Base-by-base conservation (phyloP, 2,329 filamentous ascomycete species). In the Hypomyces rosellus region DNA sequence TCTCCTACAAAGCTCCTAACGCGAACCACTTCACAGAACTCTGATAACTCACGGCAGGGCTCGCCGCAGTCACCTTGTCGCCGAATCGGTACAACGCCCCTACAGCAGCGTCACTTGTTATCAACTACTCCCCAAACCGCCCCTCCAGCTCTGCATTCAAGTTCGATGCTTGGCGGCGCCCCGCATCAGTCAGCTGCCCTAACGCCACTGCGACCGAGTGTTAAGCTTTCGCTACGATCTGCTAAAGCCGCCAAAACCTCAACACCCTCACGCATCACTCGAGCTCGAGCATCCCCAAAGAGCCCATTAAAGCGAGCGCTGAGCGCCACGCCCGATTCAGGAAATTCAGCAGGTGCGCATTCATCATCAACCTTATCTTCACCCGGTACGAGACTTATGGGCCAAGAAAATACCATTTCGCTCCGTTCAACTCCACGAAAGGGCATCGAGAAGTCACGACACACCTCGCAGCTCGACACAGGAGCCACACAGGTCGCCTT, bases 1-100 rank as follows among this genome's bases (percentile, higher is more conserved):
- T 96, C 92, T n/a, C 92, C 92, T 11, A 96, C 92, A 33, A 95
- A 93, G 67, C 92, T 93, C 50, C 73, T 95, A 34, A 66, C 69
- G 46, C 74, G 76, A 55, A 66, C 72, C 42, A 67, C 67, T 41
- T 78, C 77, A 1, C 71, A 75, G 54, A 69, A 65, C 51, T 73
- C 74, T 13, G 70, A 77, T 34, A 63, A 65, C 55, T 80, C 82
- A 49, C 70, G 73, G 42, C 65, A 65, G 46, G 60, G 62, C 20
- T 70, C 69, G 41, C 77, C 75, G 55, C 81, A 74, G 71, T 77
- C 73, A 65, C 78, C 73, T 65, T 78, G 66, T 68, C 75, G 71
- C 58, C 64, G 67, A 60, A 69, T 68, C 48, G 65, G 64, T 50
- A 57, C 64, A 50, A 71, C 68, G 41, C 69, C 69, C 12, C 25